Conservation (phyloP, 768 basidiomycete genomes). For the Fistulinella prunicolor region DNA sequence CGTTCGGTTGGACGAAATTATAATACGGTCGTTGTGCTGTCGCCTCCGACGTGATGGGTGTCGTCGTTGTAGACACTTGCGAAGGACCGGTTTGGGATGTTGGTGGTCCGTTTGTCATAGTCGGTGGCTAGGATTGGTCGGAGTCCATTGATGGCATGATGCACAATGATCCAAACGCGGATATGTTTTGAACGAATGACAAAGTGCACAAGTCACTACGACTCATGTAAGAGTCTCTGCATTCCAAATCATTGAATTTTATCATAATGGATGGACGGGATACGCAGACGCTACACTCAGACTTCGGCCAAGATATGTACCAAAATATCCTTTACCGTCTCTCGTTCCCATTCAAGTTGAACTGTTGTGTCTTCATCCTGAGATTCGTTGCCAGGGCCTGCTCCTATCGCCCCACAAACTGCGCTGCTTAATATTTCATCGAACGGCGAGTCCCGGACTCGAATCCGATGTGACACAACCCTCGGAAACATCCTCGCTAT, state of each 20-base stretch:
- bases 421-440: constrained; percentile 68
- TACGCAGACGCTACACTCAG: too few relatives aligned
- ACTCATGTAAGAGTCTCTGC: too few relatives aligned
- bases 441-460: constrained; percentile 64
- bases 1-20: constrained; percentile 12
- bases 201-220: too few relatives aligned
- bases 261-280: neutral
- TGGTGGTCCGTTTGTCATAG: constrained; percentile 42
- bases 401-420: constrained; percentile 49
- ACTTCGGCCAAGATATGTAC: constrained; percentile 56
- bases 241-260: too few relatives aligned
- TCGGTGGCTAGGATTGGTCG: too few relatives aligned
- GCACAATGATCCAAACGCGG: too few relatives aligned
- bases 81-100: constrained; percentile 42
- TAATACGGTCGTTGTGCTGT: constrained; percentile 9
- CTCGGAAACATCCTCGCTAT: constrained; percentile 71
- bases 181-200: too few relatives aligned
- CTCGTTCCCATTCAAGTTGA: constrained; percentile 39
- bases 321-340: constrained; percentile 65
- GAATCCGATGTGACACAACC: constrained; percentile 71
- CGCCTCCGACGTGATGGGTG: constrained; percentile 9
- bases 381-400: constrained; percentile 16
- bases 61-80: constrained; percentile 10
- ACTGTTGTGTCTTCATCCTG: constrained; percentile 15
- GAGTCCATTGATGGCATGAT: too few relatives aligned